Evolutionary conservation across 495 filamentous ascomycete genomes (phyloP), one percentile per base, ranked within the genome.

Genomic region (Xeromyces bisporus): DNA sequence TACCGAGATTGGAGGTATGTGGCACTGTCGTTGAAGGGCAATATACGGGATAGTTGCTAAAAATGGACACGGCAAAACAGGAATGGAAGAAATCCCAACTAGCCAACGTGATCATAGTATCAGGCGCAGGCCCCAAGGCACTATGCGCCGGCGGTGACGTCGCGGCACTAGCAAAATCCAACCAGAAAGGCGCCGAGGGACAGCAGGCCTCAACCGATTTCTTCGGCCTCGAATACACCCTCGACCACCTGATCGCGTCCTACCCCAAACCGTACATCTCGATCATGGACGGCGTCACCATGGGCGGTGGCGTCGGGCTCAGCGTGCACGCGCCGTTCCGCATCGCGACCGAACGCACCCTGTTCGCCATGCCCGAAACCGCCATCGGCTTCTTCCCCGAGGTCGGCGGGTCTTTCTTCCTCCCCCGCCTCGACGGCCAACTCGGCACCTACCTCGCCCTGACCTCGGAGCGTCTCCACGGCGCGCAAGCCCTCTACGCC

Each of bases 341-440:
- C 14, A 89, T 97, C 44, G 91, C 91, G 15, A 97, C 89, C 8
- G 89, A 97, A 55, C 76, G 76, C 33, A 97, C 91, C 5, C 52
- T 86, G 12, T 93, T 97, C 46, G 85, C 91, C 38, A 97, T 97
- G 89, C 89, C 89, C 21, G 89, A 97, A 62, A 97, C 89, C 2
- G 86, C 66, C 6, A 97, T 97, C 43, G 89, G 89, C 7, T 93
- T 94, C 62, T 97, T 96, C 61, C 89, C 91, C 17, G 89, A 97
- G 44, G 91, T 97, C 18, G 89, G 89, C 25, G 89, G 73, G 32
- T 86, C 79, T 12, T 96, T 94, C 63, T 96, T 94, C 65, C 64
- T 97, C 15, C 80, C 89, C 6, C 68, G 83, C 34, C 73, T 97
- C 56, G 72, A 87, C 36, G 89, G 89, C 28, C 51, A 68, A 32